phyloP scores from a whole-genome alignment of 768 basidiomycete species.

The Boletus sp. region DNA sequence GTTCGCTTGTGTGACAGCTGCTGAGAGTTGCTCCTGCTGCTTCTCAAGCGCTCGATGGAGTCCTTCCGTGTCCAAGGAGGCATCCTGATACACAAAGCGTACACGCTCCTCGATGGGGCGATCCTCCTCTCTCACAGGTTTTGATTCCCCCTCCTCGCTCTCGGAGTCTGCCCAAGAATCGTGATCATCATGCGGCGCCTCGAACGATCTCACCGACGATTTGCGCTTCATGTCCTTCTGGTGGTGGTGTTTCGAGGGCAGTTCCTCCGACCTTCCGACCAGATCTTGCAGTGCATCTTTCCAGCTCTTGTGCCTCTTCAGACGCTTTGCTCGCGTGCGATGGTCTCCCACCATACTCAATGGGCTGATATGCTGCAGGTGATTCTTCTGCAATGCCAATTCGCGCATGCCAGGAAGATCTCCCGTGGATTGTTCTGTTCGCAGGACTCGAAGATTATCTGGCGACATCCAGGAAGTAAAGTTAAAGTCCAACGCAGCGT shows the following conservation, averaged over 20 bases:
- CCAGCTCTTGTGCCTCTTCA: constrained; percentile 59
- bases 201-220: constrained; percentile 28
- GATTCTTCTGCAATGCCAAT: constrained; percentile 78
- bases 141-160: constrained; percentile 47
- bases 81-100: constrained; percentile 47
- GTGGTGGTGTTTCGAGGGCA: constrained; percentile 9
- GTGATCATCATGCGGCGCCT: constrained; percentile 39
- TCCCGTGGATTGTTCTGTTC: constrained; percentile 83
- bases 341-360: constrained; percentile 87
- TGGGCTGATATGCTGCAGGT: constrained; percentile 86
- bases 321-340: constrained; percentile 35
- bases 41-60: constrained; percentile 36
- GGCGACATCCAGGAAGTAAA: constrained; percentile 97
- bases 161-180: constrained; percentile 55
- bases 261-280: constrained; percentile 38
- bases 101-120: constrained; percentile 75
- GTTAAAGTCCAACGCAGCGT: constrained; percentile 94
- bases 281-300: constrained; percentile 55
- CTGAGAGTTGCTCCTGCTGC: constrained; percentile 51
- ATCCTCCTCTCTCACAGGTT: constrained; percentile 61
- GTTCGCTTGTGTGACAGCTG: constrained; percentile 51
- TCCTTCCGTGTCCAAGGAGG: constrained; percentile 13
- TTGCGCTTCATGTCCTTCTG: constrained; percentile 30
- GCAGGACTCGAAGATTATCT: constrained; percentile 76
- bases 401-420: constrained; percentile 72